These are phyloP conservation scores for Nothophaeocryptopus gaeumannii DNA, from an alignment of 2,329 filamentous ascomycete species.

Conservation along the genomic window DNA sequence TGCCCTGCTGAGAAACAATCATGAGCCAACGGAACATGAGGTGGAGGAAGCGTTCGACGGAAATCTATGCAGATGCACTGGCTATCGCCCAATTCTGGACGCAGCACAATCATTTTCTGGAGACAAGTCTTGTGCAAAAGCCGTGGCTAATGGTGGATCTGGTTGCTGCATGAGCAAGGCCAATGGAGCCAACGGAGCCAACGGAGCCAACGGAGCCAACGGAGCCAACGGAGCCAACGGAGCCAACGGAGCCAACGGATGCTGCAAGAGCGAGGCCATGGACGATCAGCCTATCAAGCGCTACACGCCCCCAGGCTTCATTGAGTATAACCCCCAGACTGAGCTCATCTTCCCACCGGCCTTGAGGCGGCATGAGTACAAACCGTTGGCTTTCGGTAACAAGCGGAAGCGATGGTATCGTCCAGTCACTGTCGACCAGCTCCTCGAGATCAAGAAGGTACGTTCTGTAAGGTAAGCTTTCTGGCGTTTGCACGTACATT, in stretches of 20 bases:
- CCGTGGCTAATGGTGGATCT: conserved; percentile 56
- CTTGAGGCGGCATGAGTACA: conserved; percentile 77
- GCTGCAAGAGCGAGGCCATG: conserved; percentile 52
- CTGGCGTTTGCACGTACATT: too few relatives aligned
- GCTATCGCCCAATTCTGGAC: conserved; percentile 89
- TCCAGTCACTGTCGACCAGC: conserved; percentile 78
- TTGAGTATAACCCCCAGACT: conserved; percentile 89
- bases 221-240: conserved; percentile 49
- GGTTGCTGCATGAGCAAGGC: conserved; percentile 70
- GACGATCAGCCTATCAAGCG: conserved; percentile 51
- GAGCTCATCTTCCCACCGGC: conserved; percentile 91
- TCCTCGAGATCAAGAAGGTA: conserved; percentile 85
- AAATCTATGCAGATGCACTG: conserved; percentile 92
- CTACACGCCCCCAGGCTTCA: conserved; percentile 86
- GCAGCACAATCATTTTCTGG: conserved; percentile 84
- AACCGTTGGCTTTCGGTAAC: conserved; percentile 83
- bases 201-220: conserved; percentile 51
- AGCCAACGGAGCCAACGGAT: conserved; percentile 52
- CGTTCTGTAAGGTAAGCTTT: too few relatives aligned
- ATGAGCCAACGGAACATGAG: conserved; percentile 72
- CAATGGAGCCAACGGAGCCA: conserved; percentile 34
- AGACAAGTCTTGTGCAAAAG: conserved; percentile 55
- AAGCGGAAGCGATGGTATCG: conserved; percentile 93
- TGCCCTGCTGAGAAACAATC: conserved; percentile 82
- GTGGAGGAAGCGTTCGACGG: conserved; percentile 97